Evolutionary conservation across 129 eudicot genomes (phyloP).

Genomic region (Saposhnikovia divaricata): DNA sequence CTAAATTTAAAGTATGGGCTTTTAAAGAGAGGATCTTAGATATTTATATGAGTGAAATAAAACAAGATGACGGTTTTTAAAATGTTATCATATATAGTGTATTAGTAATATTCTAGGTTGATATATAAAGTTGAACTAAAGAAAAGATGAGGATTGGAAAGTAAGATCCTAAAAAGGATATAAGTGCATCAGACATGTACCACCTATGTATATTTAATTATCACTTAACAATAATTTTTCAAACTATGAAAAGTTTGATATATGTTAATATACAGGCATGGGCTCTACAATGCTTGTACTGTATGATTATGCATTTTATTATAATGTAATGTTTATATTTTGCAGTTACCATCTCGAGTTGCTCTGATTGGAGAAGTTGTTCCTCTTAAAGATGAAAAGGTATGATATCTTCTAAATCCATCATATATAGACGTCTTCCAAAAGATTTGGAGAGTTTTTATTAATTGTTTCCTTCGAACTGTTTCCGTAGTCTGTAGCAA

Average conservation of each 20-base stretch:
- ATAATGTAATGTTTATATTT: neutral
- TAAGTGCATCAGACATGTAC: neutral
- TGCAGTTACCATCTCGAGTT: slow-evolving; percentile 83
- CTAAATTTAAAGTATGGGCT: neutral
- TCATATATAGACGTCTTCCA: neutral
- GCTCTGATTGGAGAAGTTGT: slow-evolving; percentile 73
- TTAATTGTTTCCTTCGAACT: neutral
- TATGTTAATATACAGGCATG: neutral
- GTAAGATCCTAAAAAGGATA: neutral
- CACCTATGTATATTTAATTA: neutral
- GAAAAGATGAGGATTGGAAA: neutral
- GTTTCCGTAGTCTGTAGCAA: neutral
- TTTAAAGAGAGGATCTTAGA: neutral
- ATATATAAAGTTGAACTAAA: neutral
- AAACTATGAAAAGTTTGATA: no score
- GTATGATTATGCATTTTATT: neutral
- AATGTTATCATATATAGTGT: neutral
- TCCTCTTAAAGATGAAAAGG: slow-evolving; percentile 66
- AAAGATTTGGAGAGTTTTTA: neutral
- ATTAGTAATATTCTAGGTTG: neutral
- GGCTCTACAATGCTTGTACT: neutral
- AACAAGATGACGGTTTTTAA: neutral
- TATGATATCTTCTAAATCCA: slow-evolving; percentile 7
- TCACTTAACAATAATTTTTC: neutral
- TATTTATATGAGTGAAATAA: neutral